A percentile compares a stretch with the other conserved stretches of the same genome.
phyloP scores from a whole-genome alignment of 2,329 filamentous ascomycete species.

The Ampelomyces quisqualis region DNA sequence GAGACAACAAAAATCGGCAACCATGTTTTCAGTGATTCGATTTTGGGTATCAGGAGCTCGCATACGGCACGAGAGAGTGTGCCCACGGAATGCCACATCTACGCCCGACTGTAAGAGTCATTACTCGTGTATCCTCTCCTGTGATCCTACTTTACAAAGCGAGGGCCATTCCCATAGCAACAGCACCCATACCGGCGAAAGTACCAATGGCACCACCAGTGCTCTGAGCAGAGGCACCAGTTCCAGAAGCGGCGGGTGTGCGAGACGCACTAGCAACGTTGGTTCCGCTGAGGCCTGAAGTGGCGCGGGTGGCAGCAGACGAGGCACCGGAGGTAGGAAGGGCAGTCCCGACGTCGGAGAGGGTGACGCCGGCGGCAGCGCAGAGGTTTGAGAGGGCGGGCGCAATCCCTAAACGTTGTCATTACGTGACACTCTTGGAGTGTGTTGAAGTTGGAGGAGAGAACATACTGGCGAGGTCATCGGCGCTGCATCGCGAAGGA shows the following conservation, averaged over 20 bases:
- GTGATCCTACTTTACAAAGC: constrained; percentile 19
- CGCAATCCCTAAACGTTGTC: neutral
- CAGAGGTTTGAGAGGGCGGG: constrained; percentile 34
- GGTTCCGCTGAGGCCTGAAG: neutral
- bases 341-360: constrained; percentile 24
- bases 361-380: constrained; percentile 26
- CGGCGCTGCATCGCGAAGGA: constrained; percentile 39
- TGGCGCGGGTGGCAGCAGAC: constrained; percentile 3
- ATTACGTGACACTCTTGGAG: too few relatives aligned
- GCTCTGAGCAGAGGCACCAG: neutral
- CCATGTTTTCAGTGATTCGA: neutral
- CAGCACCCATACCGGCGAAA: constrained; percentile 13
- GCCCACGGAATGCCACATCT: neutral
- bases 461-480: constrained; percentile 44
- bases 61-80: neutral
- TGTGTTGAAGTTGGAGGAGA: neutral
- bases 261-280: neutral
- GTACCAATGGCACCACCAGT: neutral
- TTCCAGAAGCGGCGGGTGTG: constrained; percentile 1
- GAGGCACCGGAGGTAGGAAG: constrained; percentile 10
- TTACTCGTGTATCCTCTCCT: neutral
- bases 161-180: constrained; percentile 24
- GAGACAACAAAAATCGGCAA: neutral
- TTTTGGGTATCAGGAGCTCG: neutral
- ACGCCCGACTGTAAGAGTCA: neutral